These are phyloP conservation scores for Quercus bicolor DNA, from an alignment of 306 rosid genomes.

Conservation along the genomic window DNA sequence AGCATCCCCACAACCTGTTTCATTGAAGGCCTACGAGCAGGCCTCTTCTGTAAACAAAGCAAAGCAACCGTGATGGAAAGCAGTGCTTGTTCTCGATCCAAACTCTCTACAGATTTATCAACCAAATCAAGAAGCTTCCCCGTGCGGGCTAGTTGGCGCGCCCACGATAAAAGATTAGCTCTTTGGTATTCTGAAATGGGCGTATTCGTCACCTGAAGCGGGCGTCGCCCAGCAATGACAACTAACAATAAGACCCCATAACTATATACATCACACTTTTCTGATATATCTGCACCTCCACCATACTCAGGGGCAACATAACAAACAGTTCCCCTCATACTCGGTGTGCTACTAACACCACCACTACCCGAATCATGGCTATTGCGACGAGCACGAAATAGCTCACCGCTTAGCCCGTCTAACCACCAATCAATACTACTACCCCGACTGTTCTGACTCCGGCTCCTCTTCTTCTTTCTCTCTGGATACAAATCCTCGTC, in stretches of 20 bases:
- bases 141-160: conserved; percentile 71
- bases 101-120: conserved; percentile 56
- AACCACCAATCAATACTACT: conserved; percentile 81
- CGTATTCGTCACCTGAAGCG: conserved; percentile 83
- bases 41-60: conserved; percentile 71
- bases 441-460: conserved; percentile 53
- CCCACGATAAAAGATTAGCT: conserved; percentile 93
- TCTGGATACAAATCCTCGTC: conserved; percentile 57
- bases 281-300: conserved; percentile 66
- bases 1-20: conserved; percentile 84
- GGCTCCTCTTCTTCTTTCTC: conserved; percentile 51
- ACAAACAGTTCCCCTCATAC: conserved; percentile 94
- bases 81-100: conserved; percentile 68
- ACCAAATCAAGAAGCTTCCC: conserved; percentile 84
- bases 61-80: conserved; percentile 84
- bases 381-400: conserved; percentile 51
- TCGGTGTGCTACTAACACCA: conserved; percentile 92
- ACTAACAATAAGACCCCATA: conserved; percentile 81
- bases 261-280: conserved; percentile 89
- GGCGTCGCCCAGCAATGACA: conserved; percentile 82
- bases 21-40: conserved; percentile 82
- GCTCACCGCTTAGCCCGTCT: conserved; percentile 71
- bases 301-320: conserved; percentile 95
- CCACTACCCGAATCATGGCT: conserved; percentile 77
- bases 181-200: conserved; percentile 75